Evolutionary conservation across 2,329 filamentous ascomycete genomes (phyloP).

Genomic region (Penicillium sp.): DNA sequence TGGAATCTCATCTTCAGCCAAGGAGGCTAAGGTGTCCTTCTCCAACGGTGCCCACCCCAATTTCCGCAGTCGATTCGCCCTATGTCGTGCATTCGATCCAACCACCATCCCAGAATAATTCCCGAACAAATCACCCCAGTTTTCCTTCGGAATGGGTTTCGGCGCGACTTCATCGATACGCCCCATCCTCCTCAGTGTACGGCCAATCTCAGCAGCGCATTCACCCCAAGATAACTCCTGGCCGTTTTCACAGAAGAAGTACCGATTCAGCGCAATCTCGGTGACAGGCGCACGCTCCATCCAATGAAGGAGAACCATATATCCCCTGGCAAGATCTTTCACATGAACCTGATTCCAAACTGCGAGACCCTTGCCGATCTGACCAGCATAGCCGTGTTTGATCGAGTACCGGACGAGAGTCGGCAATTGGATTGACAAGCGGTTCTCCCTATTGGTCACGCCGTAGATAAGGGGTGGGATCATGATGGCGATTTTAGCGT

Average conservation of each 20-base stretch:
- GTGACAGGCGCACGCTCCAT: constrained; percentile 35
- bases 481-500: constrained; percentile 8
- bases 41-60: constrained; percentile 7
- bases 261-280: constrained; percentile 43
- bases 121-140: constrained; percentile 1
- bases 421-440: constrained; percentile 49
- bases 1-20: constrained; percentile 6
- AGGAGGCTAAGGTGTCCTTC: background rate
- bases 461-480: constrained; percentile 18
- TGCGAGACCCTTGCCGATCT: constrained; percentile 44
- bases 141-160: background rate
- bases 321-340: constrained; percentile 46
- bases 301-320: constrained; percentile 45
- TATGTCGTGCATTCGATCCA: constrained; percentile 4
- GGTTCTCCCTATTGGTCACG: constrained; percentile 41
- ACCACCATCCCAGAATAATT: background rate
- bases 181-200: background rate
- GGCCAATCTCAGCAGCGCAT: constrained; percentile 4
- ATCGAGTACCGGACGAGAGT: constrained; percentile 48
- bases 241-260: constrained; percentile 47
- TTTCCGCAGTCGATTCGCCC: constrained; percentile 4
- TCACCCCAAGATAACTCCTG: constrained; percentile 5
- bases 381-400: constrained; percentile 47
- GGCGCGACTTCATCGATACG: background rate
- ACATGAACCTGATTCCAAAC: constrained; percentile 49